Percentiles rank a stretch among this genome's conserved stretches.
phyloP scores from a whole-genome alignment of 73 alveolate genomes.

The Symbiodinium natans region DNA sequence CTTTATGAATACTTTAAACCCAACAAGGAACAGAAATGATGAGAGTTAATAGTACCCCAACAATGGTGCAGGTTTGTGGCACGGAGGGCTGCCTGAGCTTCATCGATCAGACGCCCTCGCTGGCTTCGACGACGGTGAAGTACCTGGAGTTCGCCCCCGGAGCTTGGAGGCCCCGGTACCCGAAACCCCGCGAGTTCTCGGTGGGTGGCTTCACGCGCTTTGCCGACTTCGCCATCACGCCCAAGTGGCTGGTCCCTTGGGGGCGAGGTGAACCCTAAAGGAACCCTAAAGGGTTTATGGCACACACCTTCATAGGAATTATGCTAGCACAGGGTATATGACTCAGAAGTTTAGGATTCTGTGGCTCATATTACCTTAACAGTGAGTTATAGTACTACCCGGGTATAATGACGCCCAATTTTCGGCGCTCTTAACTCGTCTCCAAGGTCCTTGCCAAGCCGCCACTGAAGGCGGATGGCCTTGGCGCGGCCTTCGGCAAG shows the following conservation, averaged over 20 bases:
- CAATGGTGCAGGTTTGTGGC: conserved; percentile 29
- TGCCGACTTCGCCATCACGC: conserved; percentile 80
- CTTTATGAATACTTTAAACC: background rate
- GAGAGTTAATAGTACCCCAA: background rate
- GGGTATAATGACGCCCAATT: no score
- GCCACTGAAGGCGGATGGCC: conserved; percentile 48
- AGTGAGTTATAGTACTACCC: no score
- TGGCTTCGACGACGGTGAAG: conserved; percentile 40
- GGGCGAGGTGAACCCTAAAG: no score
- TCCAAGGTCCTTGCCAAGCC: conserved; percentile 10
- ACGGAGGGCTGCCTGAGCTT: conserved; percentile 82
- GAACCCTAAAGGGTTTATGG: no score
- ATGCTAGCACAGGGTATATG: no score
- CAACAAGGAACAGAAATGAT: background rate
- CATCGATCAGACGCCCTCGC: conserved; percentile 64
- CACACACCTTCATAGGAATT: no score
- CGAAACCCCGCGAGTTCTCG: conserved; percentile 44
- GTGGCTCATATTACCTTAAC: no score
- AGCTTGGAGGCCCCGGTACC: conserved; percentile 84
- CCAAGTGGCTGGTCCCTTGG: conserved; percentile 32
- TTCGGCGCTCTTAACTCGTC: no score
- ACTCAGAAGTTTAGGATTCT: no score
- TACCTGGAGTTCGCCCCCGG: conserved; percentile 84
- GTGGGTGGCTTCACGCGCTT: conserved; percentile 88
- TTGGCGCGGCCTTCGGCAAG: conserved; percentile 83